A percentile compares a stretch with the other conserved stretches of the same genome.
phyloP scores from a whole-genome alignment of 2,329 filamentous ascomycete species.

The Scorias spongiosa region DNA sequence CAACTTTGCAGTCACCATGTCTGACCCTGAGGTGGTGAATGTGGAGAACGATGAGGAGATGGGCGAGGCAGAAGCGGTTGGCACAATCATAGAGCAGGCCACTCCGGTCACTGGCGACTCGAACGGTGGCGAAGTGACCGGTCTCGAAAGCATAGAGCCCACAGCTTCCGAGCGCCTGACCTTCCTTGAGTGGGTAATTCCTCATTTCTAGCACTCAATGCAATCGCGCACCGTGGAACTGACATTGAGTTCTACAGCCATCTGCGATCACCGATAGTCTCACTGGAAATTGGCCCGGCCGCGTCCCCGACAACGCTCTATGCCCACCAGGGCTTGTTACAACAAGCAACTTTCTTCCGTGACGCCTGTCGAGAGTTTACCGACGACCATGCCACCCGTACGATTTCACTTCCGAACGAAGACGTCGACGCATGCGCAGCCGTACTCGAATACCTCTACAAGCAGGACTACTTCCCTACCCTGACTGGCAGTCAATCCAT shows the following conservation, averaged over 20 bases:
- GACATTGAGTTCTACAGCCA: slow-evolving; percentile 20
- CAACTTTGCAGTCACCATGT: slow-evolving; percentile 7
- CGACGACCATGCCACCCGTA: slow-evolving; percentile 37
- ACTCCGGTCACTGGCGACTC: slow-evolving; percentile 9
- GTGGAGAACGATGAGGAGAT: slow-evolving; percentile 35
- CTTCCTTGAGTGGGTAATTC: slow-evolving; percentile 29
- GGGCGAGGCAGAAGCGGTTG: slow-evolving; percentile 21
- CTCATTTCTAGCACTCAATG: no score
- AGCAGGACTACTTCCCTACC: slow-evolving; percentile 68
- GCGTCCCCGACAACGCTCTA: slow-evolving; percentile 49
- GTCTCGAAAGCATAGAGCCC: slow-evolving; percentile 29
- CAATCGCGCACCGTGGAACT: no score
- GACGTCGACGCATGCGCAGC: slow-evolving; percentile 60
- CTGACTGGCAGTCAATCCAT: slow-evolving; percentile 45
- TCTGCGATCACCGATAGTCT: slow-evolving; percentile 33
- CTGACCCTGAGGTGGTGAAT: slow-evolving; percentile 17
- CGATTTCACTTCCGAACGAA: slow-evolving; percentile 52
- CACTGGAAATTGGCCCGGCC: slow-evolving; percentile 33
- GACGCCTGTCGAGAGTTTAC: slow-evolving; percentile 47
- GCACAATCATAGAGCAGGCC: slow-evolving; percentile 2
- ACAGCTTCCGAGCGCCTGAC: slow-evolving; percentile 24
- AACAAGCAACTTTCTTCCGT: slow-evolving; percentile 59
- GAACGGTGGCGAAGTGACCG: slow-evolving; percentile 20
- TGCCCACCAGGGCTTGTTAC: slow-evolving; percentile 65
- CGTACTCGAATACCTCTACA: slow-evolving; percentile 74